These are phyloP conservation scores for Pyronema omphalodes DNA, from an alignment of 495 filamentous ascomycete species.

Conservation along the genomic window DNA sequence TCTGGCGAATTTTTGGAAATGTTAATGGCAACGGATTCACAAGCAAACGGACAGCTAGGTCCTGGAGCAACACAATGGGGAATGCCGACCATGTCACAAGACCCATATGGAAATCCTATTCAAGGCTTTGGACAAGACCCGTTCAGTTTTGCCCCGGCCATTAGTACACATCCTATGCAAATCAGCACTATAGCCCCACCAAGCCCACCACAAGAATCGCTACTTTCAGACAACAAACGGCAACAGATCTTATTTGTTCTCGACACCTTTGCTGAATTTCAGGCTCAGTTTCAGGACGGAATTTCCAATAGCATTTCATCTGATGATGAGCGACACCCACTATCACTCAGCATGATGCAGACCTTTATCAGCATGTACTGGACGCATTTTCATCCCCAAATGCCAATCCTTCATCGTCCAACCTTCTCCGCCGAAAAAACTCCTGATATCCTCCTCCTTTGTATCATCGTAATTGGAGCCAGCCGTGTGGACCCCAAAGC, in stretches of 20 bases:
- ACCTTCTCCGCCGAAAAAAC: slow-evolving; percentile 80
- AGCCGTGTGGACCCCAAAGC: slow-evolving; percentile 70
- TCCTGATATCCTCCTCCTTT: slow-evolving; percentile 67
- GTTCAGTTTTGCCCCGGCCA: not conserved
- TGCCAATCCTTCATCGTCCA: slow-evolving; percentile 85
- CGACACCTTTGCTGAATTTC: slow-evolving; percentile 28
- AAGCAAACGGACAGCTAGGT: slow-evolving; percentile 8
- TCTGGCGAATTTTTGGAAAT: slow-evolving; percentile 43
- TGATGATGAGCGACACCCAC: slow-evolving; percentile 41
- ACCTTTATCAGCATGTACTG: slow-evolving; percentile 86
- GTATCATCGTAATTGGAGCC: slow-evolving; percentile 88
- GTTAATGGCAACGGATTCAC: slow-evolving; percentile 1
- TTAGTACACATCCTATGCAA: slow-evolving; percentile 59
- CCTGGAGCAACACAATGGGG: slow-evolving; percentile 25
- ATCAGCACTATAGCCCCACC: slow-evolving; percentile 76
- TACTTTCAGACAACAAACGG: slow-evolving; percentile 75
- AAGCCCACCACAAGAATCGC: slow-evolving; percentile 44
- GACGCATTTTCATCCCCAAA: slow-evolving; percentile 83
- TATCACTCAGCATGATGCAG: slow-evolving; percentile 89
- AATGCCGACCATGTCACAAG: slow-evolving; percentile 12
- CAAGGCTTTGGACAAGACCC: not conserved
- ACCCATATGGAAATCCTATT: slow-evolving; percentile 6
- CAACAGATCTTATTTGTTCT: slow-evolving; percentile 75
- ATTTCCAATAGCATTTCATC: slow-evolving; percentile 1
- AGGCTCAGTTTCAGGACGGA: not conserved